Evolutionary conservation across 192 early-diverging fungal genomes (phyloP).

Genomic region (Gryganskiella cystojenkinii): DNA sequence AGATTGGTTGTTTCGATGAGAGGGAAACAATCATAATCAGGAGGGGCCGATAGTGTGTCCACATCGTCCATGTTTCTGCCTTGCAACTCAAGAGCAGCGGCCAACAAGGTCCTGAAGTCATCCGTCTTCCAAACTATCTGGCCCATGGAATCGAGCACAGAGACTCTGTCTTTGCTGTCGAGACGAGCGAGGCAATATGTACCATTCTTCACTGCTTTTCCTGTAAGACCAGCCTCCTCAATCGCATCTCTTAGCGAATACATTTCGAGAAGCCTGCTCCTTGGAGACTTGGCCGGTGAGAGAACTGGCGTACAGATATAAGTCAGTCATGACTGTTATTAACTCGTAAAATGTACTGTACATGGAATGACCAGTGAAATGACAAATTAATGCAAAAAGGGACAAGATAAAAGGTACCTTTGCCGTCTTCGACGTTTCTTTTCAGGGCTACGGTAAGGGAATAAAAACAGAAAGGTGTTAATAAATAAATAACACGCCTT

Average conservation of each 20-base stretch:
- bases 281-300: not conserved
- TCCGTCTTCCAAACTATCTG: not conserved
- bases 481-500: not conserved
- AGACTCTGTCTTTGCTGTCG: conserved; percentile 10
- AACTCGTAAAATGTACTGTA: too few species aligned
- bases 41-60: not conserved
- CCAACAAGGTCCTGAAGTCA: not conserved
- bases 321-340: not conserved
- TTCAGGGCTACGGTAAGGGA: conserved; percentile 7
- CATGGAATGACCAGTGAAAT: not conserved
- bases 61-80: not conserved
- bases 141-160: conserved; percentile 11
- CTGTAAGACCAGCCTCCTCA: conserved; percentile 4
- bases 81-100: not conserved
- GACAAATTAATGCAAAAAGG: too few species aligned
- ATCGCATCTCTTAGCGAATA: not conserved
- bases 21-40: not conserved
- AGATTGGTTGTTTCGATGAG: conserved; percentile 1
- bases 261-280: not conserved
- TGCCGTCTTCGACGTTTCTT: conserved; percentile 5
- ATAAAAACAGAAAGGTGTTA: not conserved
- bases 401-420: too few species aligned
- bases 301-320: not conserved
- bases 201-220: conserved; percentile 12
- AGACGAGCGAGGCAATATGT: conserved; percentile 14